Evolutionary conservation across 345 rosid species (phyloP), one percentile per base, ranked within the genome.

Genomic region (Pugionium cornutum): DNA sequence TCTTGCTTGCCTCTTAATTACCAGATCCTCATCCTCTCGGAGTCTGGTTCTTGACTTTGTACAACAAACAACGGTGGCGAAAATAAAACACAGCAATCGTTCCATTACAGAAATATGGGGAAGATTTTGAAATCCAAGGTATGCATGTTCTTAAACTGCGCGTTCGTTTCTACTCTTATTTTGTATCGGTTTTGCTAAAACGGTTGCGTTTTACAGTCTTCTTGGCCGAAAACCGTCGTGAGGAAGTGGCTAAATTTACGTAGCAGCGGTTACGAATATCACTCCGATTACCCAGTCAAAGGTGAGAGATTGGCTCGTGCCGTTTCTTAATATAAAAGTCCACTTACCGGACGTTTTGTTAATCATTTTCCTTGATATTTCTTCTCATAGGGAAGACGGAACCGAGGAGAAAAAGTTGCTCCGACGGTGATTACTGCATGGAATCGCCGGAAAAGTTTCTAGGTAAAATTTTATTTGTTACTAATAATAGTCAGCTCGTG

Each of bases 171-270:
- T 6, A 31, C 1, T 56, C 34, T 25, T 66, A 1, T 4, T 56
- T 6, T 57, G 34, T 32, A 1, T 25, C 4, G 11, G 28, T n/a
- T 42, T 6, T 6, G 11, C 64, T 59, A 2, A 32, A 50, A 37
- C 53, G 53, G 2, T 41, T 5, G 11, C 39, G 58, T 67, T 70
- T 66, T 48, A 26, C 75, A 89, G 98, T 39, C 84, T 40, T 84
- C 89, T 43, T 89, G 98, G 98, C 92, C 95, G 2, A 84, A 74
- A 76, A 64, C 69, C 48, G 82, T 89, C 42, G 98, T 67, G 31
- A 79, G 81, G 49, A 92, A 89, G 79, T 92, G 98, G 96, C 81
- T 92, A 27, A 89, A 92, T 70, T 76, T 89, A 74, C 84, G 78
- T 39, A 81, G 85, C 50, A 75, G 83, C 70, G 83, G 80, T 27